phyloP scores from a whole-genome alignment of 2,329 filamentous ascomycete species.

The Pseudogymnoascus sp. region DNA sequence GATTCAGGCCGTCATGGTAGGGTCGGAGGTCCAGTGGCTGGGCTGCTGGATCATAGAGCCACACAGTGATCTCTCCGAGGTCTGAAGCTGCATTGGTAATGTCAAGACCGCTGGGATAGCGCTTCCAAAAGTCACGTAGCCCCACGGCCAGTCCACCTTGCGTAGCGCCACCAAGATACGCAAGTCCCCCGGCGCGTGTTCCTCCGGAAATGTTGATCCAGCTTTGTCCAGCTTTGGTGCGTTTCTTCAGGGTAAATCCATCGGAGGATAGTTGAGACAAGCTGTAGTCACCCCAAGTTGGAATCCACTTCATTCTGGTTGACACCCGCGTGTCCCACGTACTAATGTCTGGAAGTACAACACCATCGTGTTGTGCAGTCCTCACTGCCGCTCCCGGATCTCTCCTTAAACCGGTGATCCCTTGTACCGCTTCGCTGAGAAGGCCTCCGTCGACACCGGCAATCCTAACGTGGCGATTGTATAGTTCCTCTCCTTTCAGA shows the following conservation, averaged over 20 bases:
- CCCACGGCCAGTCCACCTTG: conserved; percentile 52
- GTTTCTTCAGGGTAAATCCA: conserved; percentile 53
- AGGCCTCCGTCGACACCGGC: conserved; percentile 48
- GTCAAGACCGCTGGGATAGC: conserved; percentile 52
- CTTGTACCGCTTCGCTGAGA: conserved; percentile 50
- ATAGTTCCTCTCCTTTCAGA: conserved; percentile 42
- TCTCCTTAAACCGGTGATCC: conserved; percentile 49
- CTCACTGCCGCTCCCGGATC: conserved; percentile 45
- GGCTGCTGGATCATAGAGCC: conserved; percentile 52
- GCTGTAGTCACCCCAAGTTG: conserved; percentile 50
- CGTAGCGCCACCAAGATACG: conserved; percentile 50
- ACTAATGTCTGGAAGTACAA: conserved; percentile 34
- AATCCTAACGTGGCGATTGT: conserved; percentile 52
- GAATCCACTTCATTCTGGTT: conserved; percentile 47
- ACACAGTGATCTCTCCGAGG: conserved; percentile 46
- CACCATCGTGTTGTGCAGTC: conserved; percentile 43
- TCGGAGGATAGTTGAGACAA: conserved; percentile 52
- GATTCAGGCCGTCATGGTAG: conserved; percentile 50
- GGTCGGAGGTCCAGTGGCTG: conserved; percentile 49
- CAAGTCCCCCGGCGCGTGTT: conserved; percentile 47
- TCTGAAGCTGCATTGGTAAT: conserved; percentile 44
- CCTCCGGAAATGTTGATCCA: conserved; percentile 54
- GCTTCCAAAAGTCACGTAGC: conserved; percentile 56
- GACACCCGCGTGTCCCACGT: conserved; percentile 43
- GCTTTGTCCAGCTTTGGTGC: conserved; percentile 48